Percentiles rank a stretch among this genome's conserved stretches.
Conservation (phyloP, 305 asterid species). For the Fraxinus albicans region DNA sequence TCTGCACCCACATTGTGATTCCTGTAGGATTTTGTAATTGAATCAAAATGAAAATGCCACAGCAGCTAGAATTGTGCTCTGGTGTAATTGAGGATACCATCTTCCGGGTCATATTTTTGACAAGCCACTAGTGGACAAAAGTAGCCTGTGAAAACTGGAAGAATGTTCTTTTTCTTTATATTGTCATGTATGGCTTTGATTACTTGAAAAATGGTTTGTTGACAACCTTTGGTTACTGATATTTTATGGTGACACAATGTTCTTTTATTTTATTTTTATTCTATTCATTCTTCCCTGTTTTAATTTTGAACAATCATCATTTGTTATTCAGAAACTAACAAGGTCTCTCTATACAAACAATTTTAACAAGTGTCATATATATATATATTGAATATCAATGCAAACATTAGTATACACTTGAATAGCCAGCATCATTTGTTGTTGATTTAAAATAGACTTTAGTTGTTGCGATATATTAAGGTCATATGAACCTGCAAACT, state of each 20-base stretch:
- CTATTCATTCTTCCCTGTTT: not conserved
- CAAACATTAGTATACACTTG: not conserved
- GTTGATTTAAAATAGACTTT: not conserved
- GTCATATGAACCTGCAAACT: not conserved
- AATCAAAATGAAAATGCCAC: not conserved
- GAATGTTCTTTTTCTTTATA: not conserved
- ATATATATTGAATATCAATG: no score
- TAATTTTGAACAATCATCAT: not conserved
- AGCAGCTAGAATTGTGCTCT: not conserved
- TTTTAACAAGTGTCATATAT: no score
- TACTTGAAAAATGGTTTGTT: conserved; percentile 4
- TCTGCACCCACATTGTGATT: not conserved
- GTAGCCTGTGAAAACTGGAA: not conserved
- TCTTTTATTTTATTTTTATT: not conserved
- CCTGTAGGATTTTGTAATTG: not conserved
- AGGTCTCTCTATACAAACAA: not conserved
- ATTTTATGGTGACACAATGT: not conserved
- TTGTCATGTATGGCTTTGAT: not conserved
- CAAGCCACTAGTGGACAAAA: not conserved
- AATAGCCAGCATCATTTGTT: not conserved
- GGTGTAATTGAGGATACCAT: not conserved
- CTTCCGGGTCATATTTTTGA: not conserved
- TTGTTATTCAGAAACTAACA: not conserved
- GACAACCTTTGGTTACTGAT: not conserved
- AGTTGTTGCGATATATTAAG: not conserved